These are phyloP conservation scores for Wickerhamomyces strasburgensis DNA, from an alignment of 805 yeast species.

Conservation along the genomic window DNA sequence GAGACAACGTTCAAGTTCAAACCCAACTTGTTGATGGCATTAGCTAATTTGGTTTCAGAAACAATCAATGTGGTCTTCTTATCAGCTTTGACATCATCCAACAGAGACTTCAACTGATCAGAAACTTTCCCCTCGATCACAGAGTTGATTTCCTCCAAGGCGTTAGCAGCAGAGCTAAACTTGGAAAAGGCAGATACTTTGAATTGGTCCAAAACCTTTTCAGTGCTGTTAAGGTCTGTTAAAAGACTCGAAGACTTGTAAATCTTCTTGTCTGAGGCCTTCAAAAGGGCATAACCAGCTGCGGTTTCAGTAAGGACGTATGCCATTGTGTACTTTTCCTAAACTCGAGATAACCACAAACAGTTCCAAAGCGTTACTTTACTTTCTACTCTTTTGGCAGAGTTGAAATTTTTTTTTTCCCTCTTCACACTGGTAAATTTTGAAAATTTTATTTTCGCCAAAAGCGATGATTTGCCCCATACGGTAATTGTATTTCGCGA, in stretches of 20 bases:
- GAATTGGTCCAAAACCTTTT: conserved; percentile 82
- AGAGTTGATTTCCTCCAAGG: conserved; percentile 91
- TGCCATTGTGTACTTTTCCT: conserved; percentile 45
- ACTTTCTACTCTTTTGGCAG: neutral
- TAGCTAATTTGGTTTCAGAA: conserved; percentile 92
- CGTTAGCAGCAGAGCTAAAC: conserved; percentile 90
- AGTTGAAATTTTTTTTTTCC: neutral
- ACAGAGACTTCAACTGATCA: conserved; percentile 68
- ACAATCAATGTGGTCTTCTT: conserved; percentile 87
- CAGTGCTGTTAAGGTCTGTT: conserved; percentile 75
- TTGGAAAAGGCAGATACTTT: conserved; percentile 95
- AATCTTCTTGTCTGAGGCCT: conserved; percentile 96
- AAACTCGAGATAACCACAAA: no score
- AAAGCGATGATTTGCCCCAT: neutral
- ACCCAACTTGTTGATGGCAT: conserved; percentile 92
- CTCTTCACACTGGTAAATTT: no score
- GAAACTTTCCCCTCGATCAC: conserved; percentile 93
- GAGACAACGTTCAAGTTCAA: conserved; percentile 83
- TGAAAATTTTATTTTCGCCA: conserved; percentile 10
- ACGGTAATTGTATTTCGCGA: conserved; percentile 1
- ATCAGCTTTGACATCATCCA: conserved; percentile 70
- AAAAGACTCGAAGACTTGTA: conserved; percentile 75
- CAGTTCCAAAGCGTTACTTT: no score
- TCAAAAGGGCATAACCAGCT: conserved; percentile 96
- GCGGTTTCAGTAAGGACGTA: conserved; percentile 95